Percentiles rank a stretch among this genome's conserved stretches.
Evolutionary conservation across 208 protist genomes (phyloP).

Genomic region (Wallacemonas sp.): DNA sequence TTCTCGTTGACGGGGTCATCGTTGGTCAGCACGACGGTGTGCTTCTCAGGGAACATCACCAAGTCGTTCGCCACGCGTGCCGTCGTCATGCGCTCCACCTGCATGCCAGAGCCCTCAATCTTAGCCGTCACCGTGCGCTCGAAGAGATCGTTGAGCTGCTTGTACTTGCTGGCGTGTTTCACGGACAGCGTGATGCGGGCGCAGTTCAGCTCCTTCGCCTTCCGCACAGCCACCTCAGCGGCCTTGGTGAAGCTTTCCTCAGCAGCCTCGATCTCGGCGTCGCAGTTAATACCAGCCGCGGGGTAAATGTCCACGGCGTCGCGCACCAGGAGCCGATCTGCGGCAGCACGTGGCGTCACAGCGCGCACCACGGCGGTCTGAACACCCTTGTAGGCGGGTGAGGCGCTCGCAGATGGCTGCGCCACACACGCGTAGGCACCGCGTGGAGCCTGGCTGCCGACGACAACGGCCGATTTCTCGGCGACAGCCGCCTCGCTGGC

Average conservation of each 20-base stretch:
- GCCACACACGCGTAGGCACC: slow-evolving; percentile 69
- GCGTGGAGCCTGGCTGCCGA: slow-evolving; percentile 53
- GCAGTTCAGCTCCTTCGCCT: slow-evolving; percentile 60
- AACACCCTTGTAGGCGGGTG: slow-evolving; percentile 53
- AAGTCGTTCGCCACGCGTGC: slow-evolving; percentile 65
- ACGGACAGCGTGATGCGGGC: slow-evolving; percentile 68
- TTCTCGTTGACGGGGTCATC: slow-evolving; percentile 71
- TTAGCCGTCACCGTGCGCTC: slow-evolving; percentile 39
- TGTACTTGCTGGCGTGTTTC: slow-evolving; percentile 78
- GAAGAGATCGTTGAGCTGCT: slow-evolving; percentile 71
- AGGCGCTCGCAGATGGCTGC: slow-evolving; percentile 25
- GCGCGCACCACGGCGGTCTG: slow-evolving; percentile 69
- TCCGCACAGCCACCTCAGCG: slow-evolving; percentile 59
- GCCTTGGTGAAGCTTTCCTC: slow-evolving; percentile 54
- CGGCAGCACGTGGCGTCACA: slow-evolving; percentile 53
- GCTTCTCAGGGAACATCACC: slow-evolving; percentile 69
- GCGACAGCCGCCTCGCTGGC: slow-evolving; percentile 38
- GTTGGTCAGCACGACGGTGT: slow-evolving; percentile 67
- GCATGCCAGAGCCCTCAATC: slow-evolving; percentile 61
- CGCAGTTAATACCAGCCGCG: slow-evolving; percentile 59
- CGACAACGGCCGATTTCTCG: slow-evolving; percentile 51
- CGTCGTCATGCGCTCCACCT: slow-evolving; percentile 53
- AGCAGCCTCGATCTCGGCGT: slow-evolving; percentile 48
- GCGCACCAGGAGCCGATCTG: slow-evolving; percentile 63
- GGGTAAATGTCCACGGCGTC: slow-evolving; percentile 78